Base-by-base conservation (phyloP, 257 asterid species). In the Solanum boliviense region DNA sequence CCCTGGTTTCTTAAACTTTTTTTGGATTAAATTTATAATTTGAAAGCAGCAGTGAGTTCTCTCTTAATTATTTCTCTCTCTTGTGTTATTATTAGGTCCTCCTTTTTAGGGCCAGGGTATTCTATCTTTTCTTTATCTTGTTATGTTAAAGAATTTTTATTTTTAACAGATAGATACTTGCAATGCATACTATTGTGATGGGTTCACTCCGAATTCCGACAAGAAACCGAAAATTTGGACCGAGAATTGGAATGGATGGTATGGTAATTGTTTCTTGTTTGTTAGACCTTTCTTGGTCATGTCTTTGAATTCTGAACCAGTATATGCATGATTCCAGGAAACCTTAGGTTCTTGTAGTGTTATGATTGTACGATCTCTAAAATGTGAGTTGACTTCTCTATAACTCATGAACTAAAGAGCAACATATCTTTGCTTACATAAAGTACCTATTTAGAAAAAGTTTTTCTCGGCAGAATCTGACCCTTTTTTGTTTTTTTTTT, bases 201-300 rank as follows among this genome's bases (percentile, higher is more conserved):
- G 93, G 83, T 96, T 92, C 94, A 92, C 89, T 92, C 98, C 99
- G 71, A 96, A 94, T 91, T 94, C 99, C 87, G 89, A 90, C 71
- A 93, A 92, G 88, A 95, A 95, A 92, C 99, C 98, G 6, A 87
- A 34, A 44, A 5, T 96, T 85, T 95, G 98, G 99, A 95, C 99
- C 9, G 99, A 96, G 92, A 94, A 95, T 89, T 96, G 99, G 99
- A 94, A 93, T 92, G 99, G 99, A 93, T 95, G 99, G 99, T 96
- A 95, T 56, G 58, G 39, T 68, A 18, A 41, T 13, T 13, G 12
- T 38, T 18, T 44, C 89, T 84, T 88, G 29, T 20, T 82, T 48
- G 70, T 82, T 82, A 29, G 71, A 32, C 35, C 87, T 68, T 87
- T 76, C 71, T n/a, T 78, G 56, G 73, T 78, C 86, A 32, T 82